Percentiles rank a stretch among this genome's conserved stretches.
phyloP scores from a whole-genome alignment of 2,329 filamentous ascomycete species.

The Hymenotorrendiella dingleyae region DNA sequence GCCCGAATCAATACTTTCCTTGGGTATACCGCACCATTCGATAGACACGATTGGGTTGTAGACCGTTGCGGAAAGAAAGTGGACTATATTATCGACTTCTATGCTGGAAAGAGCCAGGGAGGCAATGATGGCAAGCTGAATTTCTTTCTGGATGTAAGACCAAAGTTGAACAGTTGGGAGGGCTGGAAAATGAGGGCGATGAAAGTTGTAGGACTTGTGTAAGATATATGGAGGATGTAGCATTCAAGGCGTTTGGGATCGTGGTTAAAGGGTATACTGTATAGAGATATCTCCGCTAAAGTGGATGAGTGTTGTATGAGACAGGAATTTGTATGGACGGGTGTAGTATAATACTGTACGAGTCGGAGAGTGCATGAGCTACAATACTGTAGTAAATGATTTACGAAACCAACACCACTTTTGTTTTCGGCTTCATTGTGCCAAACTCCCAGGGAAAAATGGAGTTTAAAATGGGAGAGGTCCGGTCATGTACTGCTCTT shows the following conservation, averaged over 20 bases:
- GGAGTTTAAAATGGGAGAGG: too few species aligned
- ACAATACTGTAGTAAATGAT: too few species aligned
- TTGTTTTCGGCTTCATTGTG: too few species aligned
- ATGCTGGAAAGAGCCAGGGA: slow-evolving; percentile 57
- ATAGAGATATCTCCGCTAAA: too few species aligned
- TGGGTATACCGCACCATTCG: slow-evolving; percentile 89
- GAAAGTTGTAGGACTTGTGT: slow-evolving; percentile 45
- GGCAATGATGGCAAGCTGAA: slow-evolving; percentile 42
- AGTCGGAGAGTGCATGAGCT: too few species aligned
- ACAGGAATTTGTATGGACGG: slow-evolving; percentile 10
- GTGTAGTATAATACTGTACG: slow-evolving; percentile 1
- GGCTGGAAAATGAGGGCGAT: slow-evolving; percentile 60
- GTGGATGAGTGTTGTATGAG: too few species aligned
- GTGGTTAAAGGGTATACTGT: too few species aligned
- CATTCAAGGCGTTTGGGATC: slow-evolving; percentile 2
- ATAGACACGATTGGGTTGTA: slow-evolving; percentile 95
- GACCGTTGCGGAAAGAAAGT: slow-evolving; percentile 80
- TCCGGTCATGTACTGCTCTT: too few species aligned
- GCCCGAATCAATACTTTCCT: slow-evolving; percentile 77
- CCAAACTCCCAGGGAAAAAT: too few species aligned
- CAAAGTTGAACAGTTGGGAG: slow-evolving; percentile 63
- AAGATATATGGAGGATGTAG: slow-evolving; percentile 4
- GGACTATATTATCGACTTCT: slow-evolving; percentile 98
- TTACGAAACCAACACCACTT: too few species aligned
- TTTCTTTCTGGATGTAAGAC: slow-evolving; percentile 63